Evolutionary conservation across 1,284 basidiomycete species (phyloP).

Genomic region (Athelia sp.): DNA sequence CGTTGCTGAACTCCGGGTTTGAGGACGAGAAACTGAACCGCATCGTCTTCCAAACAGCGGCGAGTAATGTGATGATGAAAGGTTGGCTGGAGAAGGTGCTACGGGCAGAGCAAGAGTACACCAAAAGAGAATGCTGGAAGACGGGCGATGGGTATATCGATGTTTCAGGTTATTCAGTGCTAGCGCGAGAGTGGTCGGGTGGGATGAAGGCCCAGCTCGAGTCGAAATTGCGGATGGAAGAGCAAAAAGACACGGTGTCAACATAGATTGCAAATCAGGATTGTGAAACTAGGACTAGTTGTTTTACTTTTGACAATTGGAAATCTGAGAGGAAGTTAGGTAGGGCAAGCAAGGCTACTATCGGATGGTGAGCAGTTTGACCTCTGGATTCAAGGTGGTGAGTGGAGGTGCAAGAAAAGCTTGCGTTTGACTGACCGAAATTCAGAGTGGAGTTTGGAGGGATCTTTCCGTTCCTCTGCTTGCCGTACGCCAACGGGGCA

Average conservation of each 20-base stretch:
- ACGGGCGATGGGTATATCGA: constrained; percentile 8
- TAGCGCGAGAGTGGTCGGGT: constrained; percentile 11
- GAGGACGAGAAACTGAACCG: background rate
- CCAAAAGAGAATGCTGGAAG: constrained; percentile 7
- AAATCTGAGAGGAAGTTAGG: background rate
- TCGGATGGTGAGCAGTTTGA: constrained; percentile 68
- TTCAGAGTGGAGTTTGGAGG: constrained; percentile 66
- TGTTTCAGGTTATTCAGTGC: constrained; percentile 8
- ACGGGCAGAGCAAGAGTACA: constrained; percentile 8
- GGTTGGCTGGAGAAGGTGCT: constrained; percentile 3
- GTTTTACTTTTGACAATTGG: background rate
- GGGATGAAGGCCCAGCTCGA: constrained; percentile 6
- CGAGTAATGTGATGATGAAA: background rate
- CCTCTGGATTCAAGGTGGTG: constrained; percentile 42
- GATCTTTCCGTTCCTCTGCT: constrained; percentile 44
- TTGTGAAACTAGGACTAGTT: no score
- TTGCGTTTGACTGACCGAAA: constrained; percentile 68
- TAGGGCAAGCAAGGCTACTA: constrained; percentile 19
- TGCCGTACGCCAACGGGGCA: constrained; percentile 66
- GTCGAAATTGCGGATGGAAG: background rate
- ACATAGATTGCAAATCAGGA: no score
- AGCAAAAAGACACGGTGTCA: no score
- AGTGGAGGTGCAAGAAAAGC: constrained; percentile 1
- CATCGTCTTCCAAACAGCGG: background rate
- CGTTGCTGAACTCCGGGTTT: background rate